These are phyloP conservation scores for Eutrema salsugineum DNA, from an alignment of 441 rosid species.

Conservation along the genomic window DNA sequence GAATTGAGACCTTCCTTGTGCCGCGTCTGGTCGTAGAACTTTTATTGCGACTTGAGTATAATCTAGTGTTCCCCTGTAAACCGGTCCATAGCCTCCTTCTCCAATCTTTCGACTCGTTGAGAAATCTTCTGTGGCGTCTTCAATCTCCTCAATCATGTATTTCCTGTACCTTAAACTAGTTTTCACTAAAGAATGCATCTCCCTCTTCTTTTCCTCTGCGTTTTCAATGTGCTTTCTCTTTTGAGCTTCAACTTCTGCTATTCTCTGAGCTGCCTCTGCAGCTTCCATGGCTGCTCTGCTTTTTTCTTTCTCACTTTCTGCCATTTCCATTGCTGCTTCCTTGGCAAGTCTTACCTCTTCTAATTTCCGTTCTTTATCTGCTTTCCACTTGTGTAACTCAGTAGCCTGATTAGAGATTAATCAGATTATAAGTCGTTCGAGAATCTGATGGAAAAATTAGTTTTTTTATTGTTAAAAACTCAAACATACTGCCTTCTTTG, in stretches of 20 bases:
- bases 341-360: slow-evolving; percentile 57
- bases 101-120: slow-evolving; percentile 60
- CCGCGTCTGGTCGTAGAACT: slow-evolving; percentile 80
- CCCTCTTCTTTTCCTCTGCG: neutral
- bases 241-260: slow-evolving; percentile 62
- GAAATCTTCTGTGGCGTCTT: slow-evolving; percentile 60
- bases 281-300: slow-evolving; percentile 64
- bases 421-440: neutral
- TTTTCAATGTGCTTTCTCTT: slow-evolving; percentile 51
- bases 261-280: slow-evolving; percentile 56
- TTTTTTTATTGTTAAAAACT: neutral
- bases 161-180: slow-evolving; percentile 45
- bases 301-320: slow-evolving; percentile 68
- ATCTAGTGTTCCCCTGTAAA: slow-evolving; percentile 56
- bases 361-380: slow-evolving; percentile 46
- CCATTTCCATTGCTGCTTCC: slow-evolving; percentile 63
- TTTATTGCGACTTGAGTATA: slow-evolving; percentile 79
- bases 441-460: neutral
- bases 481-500: slow-evolving; percentile 47
- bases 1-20: slow-evolving; percentile 81
- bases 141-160: slow-evolving; percentile 75
- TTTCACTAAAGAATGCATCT: neutral
- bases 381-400: slow-evolving; percentile 65
- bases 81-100: slow-evolving; percentile 97
- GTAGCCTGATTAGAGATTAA: slow-evolving; percentile 37